phyloP scores from a whole-genome alignment of 352 stramenopile species.

The Pythium pyrilobum region DNA sequence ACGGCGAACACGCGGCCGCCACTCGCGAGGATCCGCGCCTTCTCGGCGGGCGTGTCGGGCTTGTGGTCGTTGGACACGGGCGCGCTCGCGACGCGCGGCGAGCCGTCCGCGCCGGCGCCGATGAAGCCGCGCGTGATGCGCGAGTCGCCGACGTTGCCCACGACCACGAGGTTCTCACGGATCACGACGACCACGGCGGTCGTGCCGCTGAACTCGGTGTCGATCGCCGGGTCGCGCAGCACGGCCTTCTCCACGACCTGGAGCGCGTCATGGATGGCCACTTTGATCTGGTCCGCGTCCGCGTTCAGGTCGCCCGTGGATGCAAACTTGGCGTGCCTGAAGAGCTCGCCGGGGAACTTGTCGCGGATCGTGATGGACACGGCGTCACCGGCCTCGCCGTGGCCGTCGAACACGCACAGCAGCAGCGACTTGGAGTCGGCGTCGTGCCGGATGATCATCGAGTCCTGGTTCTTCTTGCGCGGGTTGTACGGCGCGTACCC shows the following conservation, averaged over 20 bases:
- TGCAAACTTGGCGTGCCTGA: conserved; percentile 85
- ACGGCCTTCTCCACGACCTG: conserved; percentile 72
- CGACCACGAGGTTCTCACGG: conserved; percentile 80
- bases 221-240: conserved; percentile 87
- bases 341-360: conserved; percentile 86
- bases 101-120: conserved; percentile 41
- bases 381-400: conserved; percentile 94
- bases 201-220: conserved; percentile 92
- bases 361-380: conserved; percentile 89
- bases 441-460: conserved; percentile 94
- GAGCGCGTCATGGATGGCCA: conserved; percentile 49
- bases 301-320: conserved; percentile 39
- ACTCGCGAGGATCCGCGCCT: conserved; percentile 91
- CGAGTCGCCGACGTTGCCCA: conserved; percentile 97
- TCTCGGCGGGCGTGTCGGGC: conserved; percentile 93
- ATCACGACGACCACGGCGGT: conserved; percentile 76
- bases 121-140: conserved; percentile 84
- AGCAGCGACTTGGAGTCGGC: conserved; percentile 88
- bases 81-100: conserved; percentile 28
- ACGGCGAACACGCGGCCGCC: conserved; percentile 97
- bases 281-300: conserved; percentile 55
- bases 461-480: conserved; percentile 98
- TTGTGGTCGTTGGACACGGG: conserved; percentile 98
- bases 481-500: conserved; percentile 92
- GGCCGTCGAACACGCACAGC: conserved; percentile 95